Conservation (phyloP, 1,284 basidiomycete genomes). For the Apiotrichum laibachii region DNA sequence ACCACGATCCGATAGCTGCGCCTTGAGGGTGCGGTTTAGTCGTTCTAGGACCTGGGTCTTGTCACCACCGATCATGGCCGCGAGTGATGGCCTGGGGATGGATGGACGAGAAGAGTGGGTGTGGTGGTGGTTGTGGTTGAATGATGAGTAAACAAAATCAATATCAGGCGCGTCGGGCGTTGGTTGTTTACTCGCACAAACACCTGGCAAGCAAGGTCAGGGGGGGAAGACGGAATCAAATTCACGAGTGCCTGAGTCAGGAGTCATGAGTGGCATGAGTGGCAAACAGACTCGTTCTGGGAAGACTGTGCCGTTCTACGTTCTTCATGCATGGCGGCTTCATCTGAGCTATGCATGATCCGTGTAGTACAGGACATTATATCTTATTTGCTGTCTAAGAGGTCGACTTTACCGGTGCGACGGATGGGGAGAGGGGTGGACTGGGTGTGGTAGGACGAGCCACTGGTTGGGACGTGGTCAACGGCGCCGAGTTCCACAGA, state of each 20-base stretch:
- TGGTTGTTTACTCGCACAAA: background rate
- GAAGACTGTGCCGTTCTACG: no score
- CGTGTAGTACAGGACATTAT: no score
- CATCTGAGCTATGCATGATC: no score
- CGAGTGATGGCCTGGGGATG: background rate
- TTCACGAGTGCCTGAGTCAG: background rate
- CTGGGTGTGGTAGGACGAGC: no score
- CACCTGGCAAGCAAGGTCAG: background rate
- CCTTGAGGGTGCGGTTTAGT: conserved; percentile 41
- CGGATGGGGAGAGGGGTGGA: no score
- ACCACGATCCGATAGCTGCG: conserved; percentile 45
- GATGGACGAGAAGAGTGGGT: background rate
- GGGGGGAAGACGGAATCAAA: conserved; percentile 1
- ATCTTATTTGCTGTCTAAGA: no score
- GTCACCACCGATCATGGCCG: conserved; percentile 44
- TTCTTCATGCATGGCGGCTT: no score
- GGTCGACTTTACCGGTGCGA: no score
- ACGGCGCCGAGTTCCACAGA: no score
- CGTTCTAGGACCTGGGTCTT: conserved; percentile 44
- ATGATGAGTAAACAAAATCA: background rate
- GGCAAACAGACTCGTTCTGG: no score
- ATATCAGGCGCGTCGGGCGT: conserved; percentile 8
- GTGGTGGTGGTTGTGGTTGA: background rate
- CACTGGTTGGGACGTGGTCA: no score
- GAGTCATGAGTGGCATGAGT: no score